Conservation (phyloP, 2,329 filamentous ascomycete genomes). For the Neofusicoccum kwambonambiense region DNA sequence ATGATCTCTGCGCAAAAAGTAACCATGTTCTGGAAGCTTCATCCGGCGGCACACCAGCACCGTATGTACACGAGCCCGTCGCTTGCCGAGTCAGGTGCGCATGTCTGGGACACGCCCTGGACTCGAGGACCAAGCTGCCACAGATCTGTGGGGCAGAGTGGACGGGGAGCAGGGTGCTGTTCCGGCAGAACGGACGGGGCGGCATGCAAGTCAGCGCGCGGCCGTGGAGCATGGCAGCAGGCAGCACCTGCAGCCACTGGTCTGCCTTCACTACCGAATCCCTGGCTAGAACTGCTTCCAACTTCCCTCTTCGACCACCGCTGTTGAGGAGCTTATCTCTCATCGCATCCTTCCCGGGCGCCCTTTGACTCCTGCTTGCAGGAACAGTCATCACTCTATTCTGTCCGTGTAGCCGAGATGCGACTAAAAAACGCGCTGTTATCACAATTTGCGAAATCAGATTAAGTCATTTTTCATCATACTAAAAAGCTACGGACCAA, state of each 20-base stretch:
- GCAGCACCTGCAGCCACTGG: background rate
- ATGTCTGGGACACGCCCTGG: background rate
- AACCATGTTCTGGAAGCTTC: background rate
- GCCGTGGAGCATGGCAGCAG: background rate
- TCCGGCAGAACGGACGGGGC: background rate
- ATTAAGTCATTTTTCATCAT: background rate
- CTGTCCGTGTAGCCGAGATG: too few relatives aligned
- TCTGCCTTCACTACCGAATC: background rate
- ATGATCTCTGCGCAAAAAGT: background rate
- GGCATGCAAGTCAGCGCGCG: background rate
- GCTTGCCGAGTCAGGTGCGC: background rate
- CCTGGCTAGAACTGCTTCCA: background rate
- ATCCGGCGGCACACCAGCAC: background rate
- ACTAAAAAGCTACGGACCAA: background rate
- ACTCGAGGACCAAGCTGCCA: background rate
- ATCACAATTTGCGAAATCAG: too few relatives aligned
- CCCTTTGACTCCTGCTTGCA: background rate
- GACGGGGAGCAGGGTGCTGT: background rate
- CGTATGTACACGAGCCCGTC: background rate
- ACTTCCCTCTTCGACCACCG: background rate
- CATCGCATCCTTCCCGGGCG: background rate
- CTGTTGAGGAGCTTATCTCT: background rate
- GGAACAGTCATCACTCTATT: background rate
- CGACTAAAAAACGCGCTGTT: too few relatives aligned
- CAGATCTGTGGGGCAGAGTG: constrained; percentile 9